phyloP scores from a whole-genome alignment of 1,139 yeast genomes.

The Yamadazyma conglobata region DNA sequence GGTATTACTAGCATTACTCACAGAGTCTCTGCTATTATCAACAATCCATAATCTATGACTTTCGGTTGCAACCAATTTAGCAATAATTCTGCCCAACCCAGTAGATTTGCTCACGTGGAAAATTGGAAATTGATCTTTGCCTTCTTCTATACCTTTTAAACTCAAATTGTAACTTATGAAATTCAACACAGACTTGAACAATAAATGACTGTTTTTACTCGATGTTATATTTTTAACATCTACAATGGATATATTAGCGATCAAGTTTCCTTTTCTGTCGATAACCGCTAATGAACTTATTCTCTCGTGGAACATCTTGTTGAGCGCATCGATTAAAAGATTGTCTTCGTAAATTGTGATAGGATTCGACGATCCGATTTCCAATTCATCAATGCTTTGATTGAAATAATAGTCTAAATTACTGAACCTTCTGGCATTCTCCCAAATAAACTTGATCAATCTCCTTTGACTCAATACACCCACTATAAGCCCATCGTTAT shows the following conservation, averaged over 20 bases:
- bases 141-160: constrained; percentile 87
- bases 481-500: constrained; percentile 45
- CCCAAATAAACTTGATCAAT: constrained; percentile 80
- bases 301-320: constrained; percentile 78
- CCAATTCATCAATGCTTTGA: constrained; percentile 60
- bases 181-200: constrained; percentile 80
- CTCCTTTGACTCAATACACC: constrained; percentile 91
- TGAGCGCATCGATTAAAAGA: constrained; percentile 78
- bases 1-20: constrained; percentile 8
- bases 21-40: constrained; percentile 41
- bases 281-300: constrained; percentile 94
- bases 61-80: constrained; percentile 91
- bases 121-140: constrained; percentile 94
- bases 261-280: constrained; percentile 66
- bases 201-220: constrained; percentile 76
- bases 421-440: constrained; percentile 82
- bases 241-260: constrained; percentile 91
- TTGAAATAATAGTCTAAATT: constrained; percentile 71
- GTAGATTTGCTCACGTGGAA: constrained; percentile 83
- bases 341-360: constrained; percentile 83
- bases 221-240: constrained; percentile 87
- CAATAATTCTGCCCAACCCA: constrained; percentile 83
- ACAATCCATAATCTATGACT: constrained; percentile 94
- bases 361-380: constrained; percentile 69
- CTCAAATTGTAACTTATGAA: constrained; percentile 83